A percentile compares a stretch with the other conserved stretches of the same genome.
Evolutionary conservation across 2,329 filamentous ascomycete species (phyloP).

Genomic region (Sporothrix phasma): DNA sequence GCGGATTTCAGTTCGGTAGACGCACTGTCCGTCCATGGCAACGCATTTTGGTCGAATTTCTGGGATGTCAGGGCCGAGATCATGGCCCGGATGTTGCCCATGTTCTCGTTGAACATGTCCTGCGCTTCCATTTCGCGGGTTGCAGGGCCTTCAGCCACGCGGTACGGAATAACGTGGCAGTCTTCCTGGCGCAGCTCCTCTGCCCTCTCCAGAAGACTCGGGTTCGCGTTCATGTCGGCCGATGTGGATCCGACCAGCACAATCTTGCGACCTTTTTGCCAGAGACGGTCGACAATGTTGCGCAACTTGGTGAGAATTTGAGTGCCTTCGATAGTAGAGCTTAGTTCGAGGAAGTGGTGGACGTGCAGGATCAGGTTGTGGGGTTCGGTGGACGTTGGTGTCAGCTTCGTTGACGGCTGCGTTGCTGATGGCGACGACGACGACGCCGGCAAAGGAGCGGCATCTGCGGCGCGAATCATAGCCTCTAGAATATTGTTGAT

Average conservation of each 20-base stretch:
- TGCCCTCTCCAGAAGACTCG: conserved; percentile 23
- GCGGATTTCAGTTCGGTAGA: background rate
- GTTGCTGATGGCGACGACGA: conserved; percentile 6
- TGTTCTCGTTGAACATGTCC: conserved; percentile 38
- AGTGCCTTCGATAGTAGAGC: conserved; percentile 56
- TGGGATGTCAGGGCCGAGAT: conserved; percentile 29
- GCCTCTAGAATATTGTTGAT: conserved; percentile 47
- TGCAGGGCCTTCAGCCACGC: conserved; percentile 15
- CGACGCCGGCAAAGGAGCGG: conserved; percentile 21
- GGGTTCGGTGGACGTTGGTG: conserved; percentile 1
- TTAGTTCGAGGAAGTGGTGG: conserved; percentile 71
- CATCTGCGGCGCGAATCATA: conserved; percentile 40
- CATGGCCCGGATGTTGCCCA: conserved; percentile 39
- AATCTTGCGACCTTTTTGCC: conserved; percentile 60
- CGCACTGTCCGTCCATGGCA: background rate
- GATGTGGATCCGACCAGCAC: conserved; percentile 69
- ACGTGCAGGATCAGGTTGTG: conserved; percentile 62
- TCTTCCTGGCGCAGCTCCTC: conserved; percentile 26
- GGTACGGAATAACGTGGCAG: conserved; percentile 25
- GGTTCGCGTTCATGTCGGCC: conserved; percentile 39
- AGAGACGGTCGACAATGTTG: conserved; percentile 59
- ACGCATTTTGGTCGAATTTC: conserved; percentile 18
- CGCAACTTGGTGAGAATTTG: conserved; percentile 62
- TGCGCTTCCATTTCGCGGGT: conserved; percentile 19
- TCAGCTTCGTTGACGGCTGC: background rate